phyloP scores from a whole-genome alignment of 441 rosid species.

The Pelargonium citronellum region DNA sequence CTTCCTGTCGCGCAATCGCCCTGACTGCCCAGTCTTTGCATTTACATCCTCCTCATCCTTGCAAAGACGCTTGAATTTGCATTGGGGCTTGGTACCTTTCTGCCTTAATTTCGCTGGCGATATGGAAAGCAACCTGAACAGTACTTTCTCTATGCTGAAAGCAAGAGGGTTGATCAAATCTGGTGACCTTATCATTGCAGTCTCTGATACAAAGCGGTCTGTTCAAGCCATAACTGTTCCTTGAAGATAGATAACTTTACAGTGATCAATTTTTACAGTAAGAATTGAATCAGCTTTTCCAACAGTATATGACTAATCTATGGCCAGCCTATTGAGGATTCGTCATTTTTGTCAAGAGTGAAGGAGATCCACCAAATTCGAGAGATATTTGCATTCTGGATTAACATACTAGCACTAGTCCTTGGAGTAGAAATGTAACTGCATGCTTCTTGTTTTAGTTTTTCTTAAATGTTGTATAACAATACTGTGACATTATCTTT shows the following conservation, averaged over 20 bases:
- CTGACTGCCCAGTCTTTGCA: slow-evolving; percentile 97
- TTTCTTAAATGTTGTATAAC: neutral
- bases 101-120: slow-evolving; percentile 83
- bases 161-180: slow-evolving; percentile 95
- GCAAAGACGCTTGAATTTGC: slow-evolving; percentile 78
- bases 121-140: slow-evolving; percentile 88
- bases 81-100: slow-evolving; percentile 98
- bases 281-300: neutral
- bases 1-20: slow-evolving; percentile 79
- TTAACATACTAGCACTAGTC: neutral
- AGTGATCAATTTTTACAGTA: slow-evolving; percentile 1
- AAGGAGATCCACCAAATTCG: neutral
- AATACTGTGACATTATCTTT: neutral
- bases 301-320: slow-evolving; percentile 1
- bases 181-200: slow-evolving; percentile 90
- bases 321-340: neutral
- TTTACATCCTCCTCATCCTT: slow-evolving; percentile 71
- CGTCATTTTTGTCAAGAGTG: neutral
- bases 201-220: slow-evolving; percentile 89
- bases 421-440: neutral
- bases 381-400: neutral
- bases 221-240: slow-evolving; percentile 97
- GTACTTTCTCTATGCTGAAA: slow-evolving; percentile 84
- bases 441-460: neutral
- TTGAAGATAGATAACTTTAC: slow-evolving; percentile 21